Evolutionary conservation across 2,329 filamentous ascomycete genomes (phyloP), one percentile per base, ranked within the genome.

Genomic region (Diaporthe sp.): DNA sequence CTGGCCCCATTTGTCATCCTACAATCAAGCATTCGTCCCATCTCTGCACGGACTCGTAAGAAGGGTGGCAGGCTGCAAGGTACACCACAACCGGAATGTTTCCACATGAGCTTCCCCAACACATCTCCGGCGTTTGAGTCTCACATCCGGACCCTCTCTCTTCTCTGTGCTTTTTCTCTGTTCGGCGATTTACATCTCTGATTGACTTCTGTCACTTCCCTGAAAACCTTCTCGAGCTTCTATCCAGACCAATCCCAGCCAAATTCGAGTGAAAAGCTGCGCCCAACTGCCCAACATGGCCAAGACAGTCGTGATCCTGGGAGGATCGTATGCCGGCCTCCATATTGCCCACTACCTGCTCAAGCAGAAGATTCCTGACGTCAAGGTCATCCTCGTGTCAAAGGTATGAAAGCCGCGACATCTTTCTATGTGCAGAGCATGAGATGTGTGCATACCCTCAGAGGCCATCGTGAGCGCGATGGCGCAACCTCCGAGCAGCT

Each of bases 361-460:
- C 75, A 90, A 90, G 81, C 86, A 90, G 78, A 87, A 84, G 12
- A 81, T 86, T 55, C 82, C 86, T 72, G 86, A 89, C 62, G 79
- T 89, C 53, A 89, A 89, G 78, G 88, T 91, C 61, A 84, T 91
- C 62, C 85, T 91, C 22, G 86, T 91, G 59, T 88, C 88, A 72
- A 89, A 89, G 85, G 89, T 90, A 82, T 79, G 81, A 55, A 22
- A 4, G 10, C 13, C 39, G 46, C 19, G 49, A 55, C 12, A 12
- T 17, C 9, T 8, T 55, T 15, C 61, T 19, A 31, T 58, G 51
- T 72, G 8, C 15, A 13, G 3, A 58, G 19, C 13, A 42, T 25
- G 49, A 37, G 9, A 28, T 5, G 4, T 7, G 51, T 10, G 25
- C 28, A 22, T 13, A 37, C 12, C 44, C 68, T 51, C 3, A 51